These are phyloP conservation scores for Ustilago trichophora DNA, from an alignment of 1,284 basidiomycete genomes.

Conservation along the genomic window DNA sequence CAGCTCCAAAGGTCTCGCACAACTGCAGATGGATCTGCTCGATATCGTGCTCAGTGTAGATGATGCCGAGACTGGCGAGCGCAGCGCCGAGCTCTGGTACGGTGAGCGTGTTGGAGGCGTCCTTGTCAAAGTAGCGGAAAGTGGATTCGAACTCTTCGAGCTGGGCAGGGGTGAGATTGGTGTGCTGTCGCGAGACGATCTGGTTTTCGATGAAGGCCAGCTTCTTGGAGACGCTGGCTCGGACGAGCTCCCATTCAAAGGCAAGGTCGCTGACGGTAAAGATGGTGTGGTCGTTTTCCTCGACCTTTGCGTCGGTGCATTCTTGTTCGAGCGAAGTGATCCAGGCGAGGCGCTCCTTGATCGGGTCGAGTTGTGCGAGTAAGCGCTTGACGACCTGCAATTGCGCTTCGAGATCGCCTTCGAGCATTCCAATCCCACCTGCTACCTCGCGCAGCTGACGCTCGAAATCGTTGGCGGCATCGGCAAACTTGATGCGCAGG, in stretches of 20 bases:
- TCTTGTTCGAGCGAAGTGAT: constrained; percentile 68
- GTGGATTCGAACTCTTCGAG: constrained; percentile 96
- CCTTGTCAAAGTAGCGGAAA: constrained; percentile 95
- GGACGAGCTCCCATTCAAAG: constrained; percentile 86
- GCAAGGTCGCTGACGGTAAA: constrained; percentile 88
- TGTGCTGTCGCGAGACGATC: constrained; percentile 90
- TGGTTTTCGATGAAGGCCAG: constrained; percentile 96
- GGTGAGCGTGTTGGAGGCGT: constrained; percentile 86
- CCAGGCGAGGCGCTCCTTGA: constrained; percentile 33
- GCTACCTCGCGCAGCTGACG: constrained; percentile 45
- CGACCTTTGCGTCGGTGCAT: constrained; percentile 88
- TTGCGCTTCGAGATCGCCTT: constrained; percentile 56
- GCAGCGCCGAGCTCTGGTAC: constrained; percentile 89
- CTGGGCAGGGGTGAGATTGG: constrained; percentile 91
- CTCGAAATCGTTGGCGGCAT: constrained; percentile 85
- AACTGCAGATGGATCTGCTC: constrained; percentile 85
- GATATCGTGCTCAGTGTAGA: constrained; percentile 88
- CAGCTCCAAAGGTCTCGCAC: constrained; percentile 82
- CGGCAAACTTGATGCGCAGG: constrained; percentile 83
- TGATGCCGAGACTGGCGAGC: constrained; percentile 90
- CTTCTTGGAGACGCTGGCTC: constrained; percentile 85
- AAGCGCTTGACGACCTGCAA: constrained; percentile 39
- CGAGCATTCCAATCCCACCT: constrained; percentile 44
- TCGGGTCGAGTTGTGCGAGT: constrained; percentile 36
- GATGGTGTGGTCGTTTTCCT: constrained; percentile 95